phyloP scores from a whole-genome alignment of 1,139 yeast species.

The Arxiozyma bovina region DNA sequence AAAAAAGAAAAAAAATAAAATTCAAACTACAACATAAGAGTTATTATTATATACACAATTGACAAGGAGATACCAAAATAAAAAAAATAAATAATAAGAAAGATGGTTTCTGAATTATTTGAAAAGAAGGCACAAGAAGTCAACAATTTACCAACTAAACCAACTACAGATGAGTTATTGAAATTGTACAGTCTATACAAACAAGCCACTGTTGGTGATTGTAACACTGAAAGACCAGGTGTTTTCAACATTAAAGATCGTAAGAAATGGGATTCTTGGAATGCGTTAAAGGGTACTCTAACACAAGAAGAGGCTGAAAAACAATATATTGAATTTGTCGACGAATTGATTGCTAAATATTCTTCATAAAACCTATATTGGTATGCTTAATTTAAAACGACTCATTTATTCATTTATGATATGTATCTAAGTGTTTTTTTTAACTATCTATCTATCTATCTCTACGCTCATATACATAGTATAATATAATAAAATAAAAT shows the following conservation, averaged over 20 bases:
- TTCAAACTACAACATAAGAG: too few species aligned
- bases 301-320: slow-evolving; percentile 86
- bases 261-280: slow-evolving; percentile 98
- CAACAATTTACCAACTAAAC: slow-evolving; percentile 64
- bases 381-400: background rate
- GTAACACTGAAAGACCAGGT: slow-evolving; percentile 65
- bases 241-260: slow-evolving; percentile 88
- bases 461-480: background rate
- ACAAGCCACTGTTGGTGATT: slow-evolving; percentile 96
- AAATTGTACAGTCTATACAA: slow-evolving; percentile 82
- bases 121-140: slow-evolving; percentile 63
- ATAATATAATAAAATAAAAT: background rate
- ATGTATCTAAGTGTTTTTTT: slow-evolving; percentile 4
- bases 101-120: slow-evolving; percentile 30
- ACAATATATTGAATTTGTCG: slow-evolving; percentile 65
- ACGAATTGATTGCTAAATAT: slow-evolving; percentile 53
- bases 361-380: slow-evolving; percentile 5
- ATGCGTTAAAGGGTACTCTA: slow-evolving; percentile 63
- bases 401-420: background rate
- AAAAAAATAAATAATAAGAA: background rate
- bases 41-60: too few species aligned
- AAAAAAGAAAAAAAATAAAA: too few species aligned
- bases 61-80: background rate
- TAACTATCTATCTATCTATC: background rate
- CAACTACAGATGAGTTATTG: slow-evolving; percentile 79